Conservation (phyloP, 1,139 yeast genomes). For the Nematodospora anomalae region DNA sequence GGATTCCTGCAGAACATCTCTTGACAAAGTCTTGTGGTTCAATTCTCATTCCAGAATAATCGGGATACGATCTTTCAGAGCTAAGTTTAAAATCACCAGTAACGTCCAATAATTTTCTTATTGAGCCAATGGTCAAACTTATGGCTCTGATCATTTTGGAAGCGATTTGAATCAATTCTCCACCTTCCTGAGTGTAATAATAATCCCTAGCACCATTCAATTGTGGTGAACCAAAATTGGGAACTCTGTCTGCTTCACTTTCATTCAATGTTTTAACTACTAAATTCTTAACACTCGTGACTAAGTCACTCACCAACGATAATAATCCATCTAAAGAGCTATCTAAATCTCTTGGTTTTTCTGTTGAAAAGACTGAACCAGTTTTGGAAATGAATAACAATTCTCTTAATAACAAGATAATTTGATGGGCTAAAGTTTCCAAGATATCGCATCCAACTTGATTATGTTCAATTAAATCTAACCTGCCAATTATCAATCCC, state of each 20-base stretch:
- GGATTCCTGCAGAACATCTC: conserved; percentile 63
- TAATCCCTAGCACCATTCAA: conserved; percentile 31
- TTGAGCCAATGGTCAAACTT: conserved; percentile 47
- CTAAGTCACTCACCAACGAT: conserved; percentile 64
- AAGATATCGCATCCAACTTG: conserved; percentile 65
- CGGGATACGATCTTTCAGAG: conserved; percentile 68
- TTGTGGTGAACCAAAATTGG: conserved; percentile 10
- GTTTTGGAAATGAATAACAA: conserved; percentile 62
- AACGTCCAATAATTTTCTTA: conserved; percentile 42
- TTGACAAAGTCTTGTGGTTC: conserved; percentile 64
- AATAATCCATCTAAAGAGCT: conserved; percentile 57
- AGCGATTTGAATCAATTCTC: conserved; percentile 59
- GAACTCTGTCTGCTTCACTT: conserved; percentile 27
- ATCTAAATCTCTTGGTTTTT: conserved; percentile 50
- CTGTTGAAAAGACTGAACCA: conserved; percentile 43
- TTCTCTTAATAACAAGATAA: conserved; percentile 63
- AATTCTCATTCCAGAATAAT: conserved; percentile 57
- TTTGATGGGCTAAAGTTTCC: conserved; percentile 66
- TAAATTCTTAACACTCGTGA: conserved; percentile 60
- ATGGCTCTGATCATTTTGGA: conserved; percentile 65
- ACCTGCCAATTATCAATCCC: conserved; percentile 68
- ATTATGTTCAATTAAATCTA: conserved; percentile 74
- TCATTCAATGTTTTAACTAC: conserved; percentile 55
- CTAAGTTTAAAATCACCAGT: conserved; percentile 76
- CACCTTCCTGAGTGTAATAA: conserved; percentile 66